These are phyloP conservation scores for Helotiales sp. DNA, from an alignment of 2,329 filamentous ascomycete genomes.

Conservation along the genomic window DNA sequence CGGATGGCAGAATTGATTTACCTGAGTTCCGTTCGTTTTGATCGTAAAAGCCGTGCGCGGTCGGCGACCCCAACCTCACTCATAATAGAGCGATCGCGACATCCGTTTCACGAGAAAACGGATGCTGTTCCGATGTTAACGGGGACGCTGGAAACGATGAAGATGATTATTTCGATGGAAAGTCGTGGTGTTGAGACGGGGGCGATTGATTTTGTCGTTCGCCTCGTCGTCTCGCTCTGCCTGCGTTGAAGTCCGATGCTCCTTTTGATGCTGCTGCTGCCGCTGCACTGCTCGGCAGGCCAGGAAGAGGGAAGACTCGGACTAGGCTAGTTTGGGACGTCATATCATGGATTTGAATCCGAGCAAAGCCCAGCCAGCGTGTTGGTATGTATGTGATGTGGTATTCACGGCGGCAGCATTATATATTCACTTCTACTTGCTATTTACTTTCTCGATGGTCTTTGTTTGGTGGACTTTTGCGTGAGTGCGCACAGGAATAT, in stretches of 20 bases:
- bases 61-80: conserved; percentile 71
- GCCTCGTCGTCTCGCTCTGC: conserved; percentile 18
- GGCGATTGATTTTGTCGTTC: conserved; percentile 34
- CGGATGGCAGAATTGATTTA: conserved; percentile 47
- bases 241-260: not conserved
- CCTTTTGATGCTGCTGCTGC: conserved; percentile 1
- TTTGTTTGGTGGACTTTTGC: not conserved
- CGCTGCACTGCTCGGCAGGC: not conserved
- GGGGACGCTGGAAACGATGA: conserved; percentile 43
- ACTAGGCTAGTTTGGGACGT: conserved; percentile 25
- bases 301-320: not conserved
- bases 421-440: not conserved
- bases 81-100: conserved; percentile 71
- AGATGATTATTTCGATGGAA: conserved; percentile 35
- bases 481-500: conserved; percentile 2
- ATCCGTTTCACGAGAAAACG: conserved; percentile 71
- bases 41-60: conserved; percentile 69
- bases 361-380: not conserved
- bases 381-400: not conserved
- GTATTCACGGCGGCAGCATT: not conserved
- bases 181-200: conserved; percentile 35
- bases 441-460: not conserved
- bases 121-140: conserved; percentile 52
- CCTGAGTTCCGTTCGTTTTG: conserved; percentile 67
- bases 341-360: conserved; percentile 15